A percentile compares a stretch with the other conserved stretches of the same genome.
Evolutionary conservation across 805 yeast species (phyloP).

Genomic region (Ascoidea tarda): DNA sequence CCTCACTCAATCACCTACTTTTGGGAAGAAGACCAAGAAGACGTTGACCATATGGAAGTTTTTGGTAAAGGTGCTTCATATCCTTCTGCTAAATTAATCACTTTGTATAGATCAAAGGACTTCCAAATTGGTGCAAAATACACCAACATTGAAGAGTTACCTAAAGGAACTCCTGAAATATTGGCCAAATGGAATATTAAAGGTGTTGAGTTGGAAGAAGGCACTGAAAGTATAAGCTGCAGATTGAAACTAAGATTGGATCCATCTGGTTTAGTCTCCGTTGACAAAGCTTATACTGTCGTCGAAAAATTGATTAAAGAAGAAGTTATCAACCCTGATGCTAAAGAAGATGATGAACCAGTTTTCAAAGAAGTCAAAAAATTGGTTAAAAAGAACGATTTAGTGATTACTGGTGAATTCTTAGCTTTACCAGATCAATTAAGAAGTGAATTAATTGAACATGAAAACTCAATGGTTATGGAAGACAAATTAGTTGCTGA

Average conservation of each 20-base stretch:
- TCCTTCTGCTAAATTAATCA: constrained; percentile 94
- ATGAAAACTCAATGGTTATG: constrained; percentile 71
- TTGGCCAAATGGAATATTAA: constrained; percentile 78
- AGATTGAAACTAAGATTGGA: constrained; percentile 94
- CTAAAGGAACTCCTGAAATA: constrained; percentile 45
- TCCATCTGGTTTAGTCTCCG: constrained; percentile 88
- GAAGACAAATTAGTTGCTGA: constrained; percentile 96
- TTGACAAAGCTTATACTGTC: constrained; percentile 90
- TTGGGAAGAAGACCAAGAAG: constrained; percentile 93
- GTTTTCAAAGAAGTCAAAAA: constrained; percentile 83
- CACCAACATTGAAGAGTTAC: constrained; percentile 61
- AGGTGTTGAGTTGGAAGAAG: constrained; percentile 74
- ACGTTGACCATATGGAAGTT: constrained; percentile 83
- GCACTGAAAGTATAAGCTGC: constrained; percentile 65
- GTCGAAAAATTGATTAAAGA: constrained; percentile 87
- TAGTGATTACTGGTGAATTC: constrained; percentile 45
- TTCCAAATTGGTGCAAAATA: constrained; percentile 78
- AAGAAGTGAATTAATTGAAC: constrained; percentile 56
- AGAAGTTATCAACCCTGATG: constrained; percentile 28
- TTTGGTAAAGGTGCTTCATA: constrained; percentile 86
- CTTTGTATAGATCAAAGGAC: constrained; percentile 83
- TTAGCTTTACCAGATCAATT: constrained; percentile 42
- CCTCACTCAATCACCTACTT: constrained; percentile 82
- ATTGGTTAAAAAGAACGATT: constrained; percentile 80
- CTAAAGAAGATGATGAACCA: constrained; percentile 59